Base-by-base conservation (phyloP, 352 stramenopile genomes). In the Pythium aristosporum region DNA sequence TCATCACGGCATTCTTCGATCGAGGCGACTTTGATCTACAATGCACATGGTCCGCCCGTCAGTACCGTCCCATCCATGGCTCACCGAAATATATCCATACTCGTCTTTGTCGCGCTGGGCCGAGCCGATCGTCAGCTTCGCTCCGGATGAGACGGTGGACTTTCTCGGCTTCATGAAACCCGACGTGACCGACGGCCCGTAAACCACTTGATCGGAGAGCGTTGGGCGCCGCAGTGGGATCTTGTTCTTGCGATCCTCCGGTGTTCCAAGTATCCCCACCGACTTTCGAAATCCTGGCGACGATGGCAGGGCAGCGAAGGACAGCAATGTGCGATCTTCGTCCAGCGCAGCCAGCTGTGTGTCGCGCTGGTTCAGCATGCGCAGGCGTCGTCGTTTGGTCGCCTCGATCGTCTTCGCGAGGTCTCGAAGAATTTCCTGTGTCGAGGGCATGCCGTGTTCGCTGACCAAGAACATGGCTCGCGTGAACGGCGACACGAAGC, bases 181-280 rank as follows among this genome's bases (percentile, higher is more conserved):
- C 5, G 57, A 62, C 37, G 80, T 87, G 69, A 90, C 86, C 28
- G 75, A 74, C 3, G 81, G 81, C 0, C 79, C 81, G 59, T 90
- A 90, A 5, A 90, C 72, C 21, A 90, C 75, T 25, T 85, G 77
- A 43, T 90, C 77, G 0, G 79, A 88, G 4, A 88, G 67, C 25
- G 71, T 65, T 0, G 72, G 60, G 20, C 79, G 69, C 21, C 81
- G 73, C 36, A 90, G 70, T 12, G 79, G 81, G 49, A 90, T 87
- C 25, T 76, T 80, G 39, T 89, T 89, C 43, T 73, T 69, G 2
- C 73, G 61, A 42, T 91, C 82, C n/a, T 84, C 73, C 3, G 52
- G n/a, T 18, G 48, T 54, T 2, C 20, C 55, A 6, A 20, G 16
- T 2, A 53, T 18, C 3, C 23, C 56, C 0, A 62, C 6, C 6